A percentile compares a stretch with the other conserved stretches of the same genome.
phyloP scores from a whole-genome alignment of 176 grass and related monocot species.

The Oryza rufipogon region DNA sequence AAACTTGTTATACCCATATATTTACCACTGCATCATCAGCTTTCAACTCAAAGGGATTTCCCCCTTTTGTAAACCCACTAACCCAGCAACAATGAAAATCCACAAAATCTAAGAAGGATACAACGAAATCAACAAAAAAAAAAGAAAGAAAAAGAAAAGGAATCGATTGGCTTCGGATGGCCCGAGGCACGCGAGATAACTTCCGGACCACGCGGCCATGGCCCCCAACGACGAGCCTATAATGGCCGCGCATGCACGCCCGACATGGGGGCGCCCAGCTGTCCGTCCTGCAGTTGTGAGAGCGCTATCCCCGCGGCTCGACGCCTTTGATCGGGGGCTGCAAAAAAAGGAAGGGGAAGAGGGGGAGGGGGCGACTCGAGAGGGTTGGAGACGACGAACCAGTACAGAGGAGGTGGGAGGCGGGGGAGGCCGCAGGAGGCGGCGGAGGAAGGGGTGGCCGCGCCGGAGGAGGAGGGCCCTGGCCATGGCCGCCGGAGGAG shows the following conservation, averaged over 20 bases:
- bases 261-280: too few species aligned
- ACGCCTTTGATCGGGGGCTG: background rate
- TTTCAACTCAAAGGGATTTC: background rate
- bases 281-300: too few species aligned
- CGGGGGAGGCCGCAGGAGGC: background rate
- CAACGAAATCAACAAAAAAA: background rate
- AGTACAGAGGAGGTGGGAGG: background rate
- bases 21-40: background rate
- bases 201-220: background rate
- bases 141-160: background rate
- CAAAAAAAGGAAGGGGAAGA: background rate
- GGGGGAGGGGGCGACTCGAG: background rate
- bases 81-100: background rate
- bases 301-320: background rate
- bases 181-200: background rate
- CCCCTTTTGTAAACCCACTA: background rate
- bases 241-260: too few species aligned
- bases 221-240: too few species aligned
- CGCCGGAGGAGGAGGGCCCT: slow-evolving; percentile 14
- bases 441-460: background rate
- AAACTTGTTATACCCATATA: background rate
- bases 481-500: slow-evolving; percentile 3
- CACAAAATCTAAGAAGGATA: background rate
- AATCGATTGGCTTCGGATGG: background rate
- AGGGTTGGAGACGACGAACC: background rate